Percentiles rank a stretch among this genome's conserved stretches.
phyloP scores from a whole-genome alignment of 2,329 filamentous ascomycete genomes.

The Epichloe amarillans region DNA sequence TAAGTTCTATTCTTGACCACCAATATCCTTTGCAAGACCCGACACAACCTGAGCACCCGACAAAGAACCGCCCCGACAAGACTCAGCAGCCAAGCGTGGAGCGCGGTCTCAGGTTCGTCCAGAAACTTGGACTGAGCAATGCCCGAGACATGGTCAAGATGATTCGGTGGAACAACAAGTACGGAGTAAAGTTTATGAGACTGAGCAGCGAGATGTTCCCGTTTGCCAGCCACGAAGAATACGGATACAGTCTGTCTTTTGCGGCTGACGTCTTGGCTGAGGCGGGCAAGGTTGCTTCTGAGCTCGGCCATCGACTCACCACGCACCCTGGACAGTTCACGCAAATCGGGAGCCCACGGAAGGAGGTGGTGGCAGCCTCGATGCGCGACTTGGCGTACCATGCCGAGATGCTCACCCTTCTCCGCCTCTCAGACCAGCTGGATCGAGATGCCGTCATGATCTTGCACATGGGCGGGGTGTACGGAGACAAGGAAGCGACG shows the following conservation, averaged over 20 bases:
- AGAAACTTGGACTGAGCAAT: slow-evolving; percentile 69
- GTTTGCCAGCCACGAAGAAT: slow-evolving; percentile 76
- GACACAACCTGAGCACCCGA: slow-evolving; percentile 62
- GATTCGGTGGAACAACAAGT: slow-evolving; percentile 82
- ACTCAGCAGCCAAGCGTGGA: slow-evolving; percentile 50
- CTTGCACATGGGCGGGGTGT: slow-evolving; percentile 81
- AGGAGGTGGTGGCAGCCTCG: slow-evolving; percentile 62
- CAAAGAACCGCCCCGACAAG: slow-evolving; percentile 76
- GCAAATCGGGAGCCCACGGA: slow-evolving; percentile 72
- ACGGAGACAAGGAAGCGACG: slow-evolving; percentile 73
- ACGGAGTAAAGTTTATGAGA: slow-evolving; percentile 83
- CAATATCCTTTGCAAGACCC: slow-evolving; percentile 69
- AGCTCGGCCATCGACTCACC: slow-evolving; percentile 72
- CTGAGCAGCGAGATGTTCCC: slow-evolving; percentile 95
- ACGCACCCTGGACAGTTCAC: slow-evolving; percentile 91
- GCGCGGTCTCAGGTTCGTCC: slow-evolving; percentile 59
- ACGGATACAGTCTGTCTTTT: slow-evolving; percentile 79
- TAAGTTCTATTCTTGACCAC: slow-evolving; percentile 81
- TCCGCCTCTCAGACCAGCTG: slow-evolving; percentile 64
- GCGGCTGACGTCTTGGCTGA: slow-evolving; percentile 65
- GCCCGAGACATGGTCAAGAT: slow-evolving; percentile 74
- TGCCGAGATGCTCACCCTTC: slow-evolving; percentile 65
- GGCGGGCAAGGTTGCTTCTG: slow-evolving; percentile 60
- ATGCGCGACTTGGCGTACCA: slow-evolving; percentile 80
- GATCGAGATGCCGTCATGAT: slow-evolving; percentile 89